A percentile compares a stretch with the other conserved stretches of the same genome.
phyloP scores from a whole-genome alignment of 129 eudicot species.

The Oenanthe sinensis region DNA sequence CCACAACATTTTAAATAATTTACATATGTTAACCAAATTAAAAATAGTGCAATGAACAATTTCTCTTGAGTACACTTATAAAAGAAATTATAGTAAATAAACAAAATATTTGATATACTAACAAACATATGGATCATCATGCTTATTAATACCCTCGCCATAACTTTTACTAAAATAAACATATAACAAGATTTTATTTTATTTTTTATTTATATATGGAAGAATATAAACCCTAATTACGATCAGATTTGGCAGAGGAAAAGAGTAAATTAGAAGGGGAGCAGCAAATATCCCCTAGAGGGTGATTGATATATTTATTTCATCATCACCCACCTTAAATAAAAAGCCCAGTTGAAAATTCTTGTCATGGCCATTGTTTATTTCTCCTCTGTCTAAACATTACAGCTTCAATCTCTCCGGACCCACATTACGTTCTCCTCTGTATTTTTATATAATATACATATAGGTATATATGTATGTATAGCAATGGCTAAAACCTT shows the following conservation, averaged over 20 bases:
- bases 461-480: background rate
- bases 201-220: background rate
- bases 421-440: background rate
- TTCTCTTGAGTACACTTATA: too few relatives aligned
- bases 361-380: background rate
- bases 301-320: background rate
- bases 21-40: too few relatives aligned
- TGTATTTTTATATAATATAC: too few relatives aligned
- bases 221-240: background rate
- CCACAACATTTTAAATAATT: too few relatives aligned
- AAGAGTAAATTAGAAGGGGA: background rate
- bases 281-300: background rate
- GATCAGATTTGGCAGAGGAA: background rate
- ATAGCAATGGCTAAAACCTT: background rate
- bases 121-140: too few relatives aligned
- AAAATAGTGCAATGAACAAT: too few relatives aligned
- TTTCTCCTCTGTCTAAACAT: constrained; percentile 6
- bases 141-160: too few relatives aligned
- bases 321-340: background rate
- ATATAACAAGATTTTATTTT: background rate
- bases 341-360: background rate
- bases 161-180: background rate
- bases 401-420: background rate
- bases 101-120: too few relatives aligned
- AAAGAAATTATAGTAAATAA: too few relatives aligned